phyloP scores from a whole-genome alignment of 208 protist species.

The Wallacemonas sp. region DNA sequence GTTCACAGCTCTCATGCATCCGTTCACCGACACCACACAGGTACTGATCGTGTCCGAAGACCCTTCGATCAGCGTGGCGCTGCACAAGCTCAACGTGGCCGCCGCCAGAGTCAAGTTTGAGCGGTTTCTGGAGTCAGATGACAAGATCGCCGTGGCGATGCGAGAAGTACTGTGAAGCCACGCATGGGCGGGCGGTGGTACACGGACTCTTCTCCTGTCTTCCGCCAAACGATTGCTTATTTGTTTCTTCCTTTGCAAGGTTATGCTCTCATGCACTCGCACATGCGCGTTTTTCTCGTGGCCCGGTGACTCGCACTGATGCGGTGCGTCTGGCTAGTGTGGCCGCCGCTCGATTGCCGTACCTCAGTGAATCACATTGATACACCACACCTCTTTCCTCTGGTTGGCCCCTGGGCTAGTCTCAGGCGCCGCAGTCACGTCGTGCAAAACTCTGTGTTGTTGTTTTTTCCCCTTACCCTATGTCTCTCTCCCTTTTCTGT shows the following conservation, averaged over 20 bases:
- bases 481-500: too few relatives aligned
- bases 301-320: too few relatives aligned
- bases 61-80: slow-evolving; percentile 61
- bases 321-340: too few relatives aligned
- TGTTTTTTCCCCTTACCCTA: too few relatives aligned
- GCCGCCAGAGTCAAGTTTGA: slow-evolving; percentile 55
- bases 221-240: not conserved
- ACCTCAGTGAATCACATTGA: too few relatives aligned
- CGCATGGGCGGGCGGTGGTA: not conserved
- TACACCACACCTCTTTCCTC: too few relatives aligned
- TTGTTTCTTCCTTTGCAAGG: not conserved
- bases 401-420: too few relatives aligned
- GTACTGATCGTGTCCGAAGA: slow-evolving; percentile 84
- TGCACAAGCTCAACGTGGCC: slow-evolving; percentile 81
- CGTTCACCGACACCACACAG: slow-evolving; percentile 86
- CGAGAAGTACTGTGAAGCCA: slow-evolving; percentile 58
- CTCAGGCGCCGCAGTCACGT: too few relatives aligned
- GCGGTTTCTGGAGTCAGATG: slow-evolving; percentile 68
- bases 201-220: not conserved
- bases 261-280: too few relatives aligned
- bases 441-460: too few relatives aligned
- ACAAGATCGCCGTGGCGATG: slow-evolving; percentile 72
- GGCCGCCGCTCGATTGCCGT: too few relatives aligned
- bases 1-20: slow-evolving; percentile 79
- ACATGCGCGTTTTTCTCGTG: too few relatives aligned